Conservation (phyloP, 345 rosid species). For the Populus davidiana region DNA sequence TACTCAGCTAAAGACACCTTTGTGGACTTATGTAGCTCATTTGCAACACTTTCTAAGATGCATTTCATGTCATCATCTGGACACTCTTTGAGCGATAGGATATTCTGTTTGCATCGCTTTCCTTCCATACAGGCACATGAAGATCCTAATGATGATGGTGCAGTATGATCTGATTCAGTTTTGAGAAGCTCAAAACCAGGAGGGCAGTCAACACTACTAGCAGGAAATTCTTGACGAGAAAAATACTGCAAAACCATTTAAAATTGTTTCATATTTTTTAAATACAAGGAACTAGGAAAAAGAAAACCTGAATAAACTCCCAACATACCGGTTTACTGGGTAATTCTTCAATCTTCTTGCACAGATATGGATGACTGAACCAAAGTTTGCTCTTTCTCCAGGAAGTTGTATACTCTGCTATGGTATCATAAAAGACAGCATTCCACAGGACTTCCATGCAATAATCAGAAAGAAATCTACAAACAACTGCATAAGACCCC, state of each 20-base stretch:
- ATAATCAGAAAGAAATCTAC: slow-evolving; percentile 55
- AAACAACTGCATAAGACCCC: slow-evolving; percentile 53
- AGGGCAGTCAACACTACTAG: slow-evolving; percentile 35
- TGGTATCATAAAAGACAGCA: slow-evolving; percentile 69
- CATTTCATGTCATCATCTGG: slow-evolving; percentile 26
- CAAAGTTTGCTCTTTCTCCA: slow-evolving; percentile 78
- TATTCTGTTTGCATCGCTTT: slow-evolving; percentile 25
- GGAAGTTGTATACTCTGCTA: slow-evolving; percentile 44
- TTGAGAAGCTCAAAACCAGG: slow-evolving; percentile 43
- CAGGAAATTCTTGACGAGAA: slow-evolving; percentile 33
- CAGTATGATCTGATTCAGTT: slow-evolving; percentile 23
- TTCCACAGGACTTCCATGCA: slow-evolving; percentile 88
- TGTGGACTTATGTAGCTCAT: slow-evolving; percentile 58
- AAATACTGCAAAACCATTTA: slow-evolving; percentile 37
- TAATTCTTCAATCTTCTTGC: slow-evolving; percentile 23
- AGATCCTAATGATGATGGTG: slow-evolving; percentile 11
- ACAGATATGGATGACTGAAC: slow-evolving; percentile 39
- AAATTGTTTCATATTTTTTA: slow-evolving; percentile 7
- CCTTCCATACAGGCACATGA: slow-evolving; percentile 21
- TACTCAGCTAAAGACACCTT: slow-evolving; percentile 44
- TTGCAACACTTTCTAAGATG: slow-evolving; percentile 51
- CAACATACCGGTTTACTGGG: slow-evolving; percentile 34
- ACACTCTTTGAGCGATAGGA: slow-evolving; percentile 13
- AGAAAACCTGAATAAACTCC: not conserved
- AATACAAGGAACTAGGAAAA: not conserved